Conservation (phyloP, 345 rosid species). For the Melastoma malabathricum region DNA sequence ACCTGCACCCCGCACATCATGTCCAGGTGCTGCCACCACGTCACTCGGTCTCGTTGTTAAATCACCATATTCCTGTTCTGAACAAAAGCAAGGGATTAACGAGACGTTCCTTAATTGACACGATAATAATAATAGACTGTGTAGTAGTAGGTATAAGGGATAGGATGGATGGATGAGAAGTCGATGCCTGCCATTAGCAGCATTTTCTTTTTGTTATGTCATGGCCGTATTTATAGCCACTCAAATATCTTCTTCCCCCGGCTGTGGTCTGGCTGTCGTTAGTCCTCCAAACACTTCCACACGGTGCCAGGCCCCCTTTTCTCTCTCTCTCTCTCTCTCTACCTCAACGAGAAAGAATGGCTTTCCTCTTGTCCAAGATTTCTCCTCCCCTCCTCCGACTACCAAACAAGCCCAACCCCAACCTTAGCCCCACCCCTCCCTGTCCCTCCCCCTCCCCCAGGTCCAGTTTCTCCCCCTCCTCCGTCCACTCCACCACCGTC, state of each 20-base stretch:
- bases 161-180: not conserved
- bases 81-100: too few species aligned
- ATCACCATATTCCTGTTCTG: too few species aligned
- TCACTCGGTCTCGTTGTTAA: not conserved
- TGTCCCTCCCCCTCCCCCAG: constrained; percentile 3
- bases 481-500: constrained; percentile 9
- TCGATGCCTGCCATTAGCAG: too few species aligned
- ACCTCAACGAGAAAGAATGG: constrained; percentile 7
- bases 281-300: constrained; percentile 5
- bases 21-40: too few species aligned
- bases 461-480: constrained; percentile 11
- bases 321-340: constrained; percentile 1
- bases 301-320: constrained; percentile 6
- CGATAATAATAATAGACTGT: constrained; percentile 1
- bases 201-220: too few species aligned
- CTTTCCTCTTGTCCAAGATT: constrained; percentile 66
- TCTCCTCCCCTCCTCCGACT: constrained; percentile 45
- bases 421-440: constrained; percentile 4
- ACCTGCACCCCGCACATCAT: too few species aligned
- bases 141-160: not conserved
- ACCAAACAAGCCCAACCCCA: constrained; percentile 19
- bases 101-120: too few species aligned
- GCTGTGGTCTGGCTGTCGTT: not conserved
- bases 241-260: constrained; percentile 14
- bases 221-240: constrained; percentile 47